Evolutionary conservation across 2,329 filamentous ascomycete species (phyloP).

Genomic region (Chrysoporthe deuterocubensis): DNA sequence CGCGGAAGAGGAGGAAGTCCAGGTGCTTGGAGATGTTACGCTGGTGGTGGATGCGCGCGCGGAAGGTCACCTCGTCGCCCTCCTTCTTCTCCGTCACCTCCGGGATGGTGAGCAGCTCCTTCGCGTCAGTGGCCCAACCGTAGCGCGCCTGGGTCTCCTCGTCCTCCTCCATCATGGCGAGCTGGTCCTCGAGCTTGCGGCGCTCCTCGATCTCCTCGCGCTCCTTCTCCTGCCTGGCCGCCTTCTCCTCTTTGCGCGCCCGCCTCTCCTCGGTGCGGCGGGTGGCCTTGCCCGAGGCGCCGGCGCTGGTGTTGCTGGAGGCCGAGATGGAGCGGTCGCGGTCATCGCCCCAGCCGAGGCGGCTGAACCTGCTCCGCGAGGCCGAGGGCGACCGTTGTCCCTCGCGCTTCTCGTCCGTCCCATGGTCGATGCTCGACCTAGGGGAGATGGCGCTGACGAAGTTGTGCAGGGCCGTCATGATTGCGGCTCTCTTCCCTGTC

Average conservation of each 20-base stretch:
- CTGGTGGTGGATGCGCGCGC: slow-evolving; percentile 76
- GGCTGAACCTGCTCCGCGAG: slow-evolving; percentile 18
- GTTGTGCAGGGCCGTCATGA: slow-evolving; percentile 29
- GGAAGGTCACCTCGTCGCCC: slow-evolving; percentile 67
- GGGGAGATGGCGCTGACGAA: slow-evolving; percentile 29
- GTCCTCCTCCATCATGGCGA: slow-evolving; percentile 35
- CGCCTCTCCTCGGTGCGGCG: slow-evolving; percentile 37
- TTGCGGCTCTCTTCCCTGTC: neutral
- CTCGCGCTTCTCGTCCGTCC: slow-evolving; percentile 7
- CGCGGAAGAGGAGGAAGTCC: slow-evolving; percentile 84
- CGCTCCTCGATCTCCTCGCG: slow-evolving; percentile 37
- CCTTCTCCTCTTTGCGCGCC: slow-evolving; percentile 39
- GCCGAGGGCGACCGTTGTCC: slow-evolving; percentile 2
- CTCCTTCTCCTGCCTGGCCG: slow-evolving; percentile 20
- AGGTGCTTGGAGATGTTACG: slow-evolving; percentile 81
- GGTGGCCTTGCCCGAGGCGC: slow-evolving; percentile 21
- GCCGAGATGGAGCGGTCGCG: slow-evolving; percentile 16
- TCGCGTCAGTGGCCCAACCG: slow-evolving; percentile 35
- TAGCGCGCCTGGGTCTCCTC: slow-evolving; percentile 38
- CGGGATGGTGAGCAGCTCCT: slow-evolving; percentile 44
- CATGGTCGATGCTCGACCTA: slow-evolving; percentile 22
- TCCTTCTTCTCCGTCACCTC: slow-evolving; percentile 55
- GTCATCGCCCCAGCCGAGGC: neutral
- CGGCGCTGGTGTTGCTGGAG: slow-evolving; percentile 16
- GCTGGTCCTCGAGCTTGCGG: slow-evolving; percentile 42